phyloP scores from a whole-genome alignment of 2,329 filamentous ascomycete species.

The Claviceps sp. region DNA sequence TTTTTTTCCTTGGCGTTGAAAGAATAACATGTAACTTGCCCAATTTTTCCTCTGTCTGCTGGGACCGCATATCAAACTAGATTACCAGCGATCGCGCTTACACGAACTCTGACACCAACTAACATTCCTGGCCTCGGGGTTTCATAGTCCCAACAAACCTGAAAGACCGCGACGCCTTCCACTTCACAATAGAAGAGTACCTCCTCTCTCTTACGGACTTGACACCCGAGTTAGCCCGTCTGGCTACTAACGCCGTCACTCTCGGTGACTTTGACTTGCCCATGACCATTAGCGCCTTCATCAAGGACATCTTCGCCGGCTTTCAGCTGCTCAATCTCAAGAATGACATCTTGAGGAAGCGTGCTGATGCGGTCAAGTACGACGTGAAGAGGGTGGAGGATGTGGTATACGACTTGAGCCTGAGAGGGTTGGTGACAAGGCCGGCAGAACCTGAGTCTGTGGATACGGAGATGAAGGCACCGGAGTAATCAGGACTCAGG shows the following conservation, averaged over 20 bases:
- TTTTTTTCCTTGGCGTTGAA: too few relatives aligned
- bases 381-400: constrained; percentile 97
- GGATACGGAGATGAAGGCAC: constrained; percentile 26
- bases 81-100: too few relatives aligned
- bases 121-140: background rate
- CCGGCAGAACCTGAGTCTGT: constrained; percentile 10
- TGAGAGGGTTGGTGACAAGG: constrained; percentile 65
- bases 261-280: constrained; percentile 78
- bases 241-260: constrained; percentile 85
- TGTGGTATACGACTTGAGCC: constrained; percentile 86
- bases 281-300: constrained; percentile 75
- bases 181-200: constrained; percentile 95
- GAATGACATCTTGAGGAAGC: constrained; percentile 79
- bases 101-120: background rate
- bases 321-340: constrained; percentile 97
- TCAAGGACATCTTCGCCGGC: constrained; percentile 89
- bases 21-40: too few relatives aligned
- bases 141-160: constrained; percentile 71
- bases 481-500: constrained; percentile 10
- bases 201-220: constrained; percentile 76
- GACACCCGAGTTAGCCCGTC: constrained; percentile 77
- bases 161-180: constrained; percentile 81
- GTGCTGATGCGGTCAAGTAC: constrained; percentile 92
- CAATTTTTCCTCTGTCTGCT: too few relatives aligned
- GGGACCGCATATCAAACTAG: too few relatives aligned